A percentile compares a stretch with the other conserved stretches of the same genome.
These are phyloP conservation scores for Pulveroboletus sp. DNA, from an alignment of 768 basidiomycete species.

Conservation along the genomic window DNA sequence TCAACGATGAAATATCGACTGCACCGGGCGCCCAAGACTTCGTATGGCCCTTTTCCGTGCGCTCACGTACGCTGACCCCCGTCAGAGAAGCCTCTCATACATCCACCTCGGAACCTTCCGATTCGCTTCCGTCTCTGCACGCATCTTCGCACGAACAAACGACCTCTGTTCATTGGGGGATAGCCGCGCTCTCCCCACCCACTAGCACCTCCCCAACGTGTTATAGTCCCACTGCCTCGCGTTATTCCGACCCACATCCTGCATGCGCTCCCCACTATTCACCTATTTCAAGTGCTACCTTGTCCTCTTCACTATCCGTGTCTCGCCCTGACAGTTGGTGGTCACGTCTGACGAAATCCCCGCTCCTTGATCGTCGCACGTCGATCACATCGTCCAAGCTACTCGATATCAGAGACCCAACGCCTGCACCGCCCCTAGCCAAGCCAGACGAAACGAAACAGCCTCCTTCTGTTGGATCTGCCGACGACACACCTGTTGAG, in stretches of 20 bases:
- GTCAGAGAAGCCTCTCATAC: conserved; percentile 31
- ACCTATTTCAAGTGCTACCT: conserved; percentile 41
- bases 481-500: conserved; percentile 11
- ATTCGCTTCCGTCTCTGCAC: conserved; percentile 24
- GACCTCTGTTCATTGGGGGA: conserved; percentile 27
- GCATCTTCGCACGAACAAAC: conserved; percentile 23
- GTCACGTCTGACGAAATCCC: conserved; percentile 65
- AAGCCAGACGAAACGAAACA: conserved; percentile 49
- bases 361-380: conserved; percentile 56
- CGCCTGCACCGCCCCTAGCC: conserved; percentile 65
- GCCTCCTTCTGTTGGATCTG: conserved; percentile 7
- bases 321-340: conserved; percentile 78
- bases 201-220: conserved; percentile 15
- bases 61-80: conserved; percentile 30
- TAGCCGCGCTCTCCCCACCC: conserved; percentile 17
- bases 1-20: conserved; percentile 10
- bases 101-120: conserved; percentile 17
- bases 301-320: conserved; percentile 45
- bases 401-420: conserved; percentile 75
- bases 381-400: conserved; percentile 38
- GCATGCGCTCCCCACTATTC: conserved; percentile 34
- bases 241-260: conserved; percentile 26
- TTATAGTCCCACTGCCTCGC: conserved; percentile 22
- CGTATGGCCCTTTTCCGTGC: conserved; percentile 17
- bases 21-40: conserved; percentile 10